Base-by-base conservation (phyloP, 163 green algal species). In the Prototheca wickerhamii region DNA sequence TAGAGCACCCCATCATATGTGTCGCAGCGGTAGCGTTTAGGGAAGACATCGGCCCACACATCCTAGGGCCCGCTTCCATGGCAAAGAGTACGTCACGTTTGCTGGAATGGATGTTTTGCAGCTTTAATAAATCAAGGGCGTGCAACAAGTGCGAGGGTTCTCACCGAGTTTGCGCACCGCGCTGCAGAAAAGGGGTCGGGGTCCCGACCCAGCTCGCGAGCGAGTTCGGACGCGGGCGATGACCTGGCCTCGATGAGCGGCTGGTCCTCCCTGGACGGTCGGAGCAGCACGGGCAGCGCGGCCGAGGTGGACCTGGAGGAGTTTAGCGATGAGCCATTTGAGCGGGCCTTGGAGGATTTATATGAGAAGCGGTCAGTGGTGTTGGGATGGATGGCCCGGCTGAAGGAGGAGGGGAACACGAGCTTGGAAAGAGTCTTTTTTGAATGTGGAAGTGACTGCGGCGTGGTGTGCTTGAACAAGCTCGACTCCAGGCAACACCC, bases 361-460 rank as follows among this genome's bases (percentile, higher is more conserved):
- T 81, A 81, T 34, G 74, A 81, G 46, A 81, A 81, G 40, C 59
- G 72, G 72, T 68, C 18, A 7, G 35, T 12, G 46, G 6, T 25
- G 15, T 23, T 49, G 40, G 15, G 10, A 49, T 49, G 10, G 40
- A 49, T 23, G 40, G 12, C 12, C 12, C 40, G 15, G 15, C 15
- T 49, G 40, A 49, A 49, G 12, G 40, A 23, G 40, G 40, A 23
- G 40, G 10, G 40, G 40, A 10, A 15, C 40, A 49, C 12, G 40
- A 10, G 15, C 10, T 15, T 49, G 40, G 10, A 15, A 49, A 10
- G 40, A n/a, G n/a, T n/a, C n/a, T 49, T 49, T 49, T 10, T 44
- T 51, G 12, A 33, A 20, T 73, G 52, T n/a, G n/a, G n/a, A n/a
- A n/a, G n/a, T n/a, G n/a, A n/a, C n/a, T n/a, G n/a, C n/a, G n/a